Conservation (phyloP, 2,329 filamentous ascomycete genomes). For the Aciculosporium take region DNA sequence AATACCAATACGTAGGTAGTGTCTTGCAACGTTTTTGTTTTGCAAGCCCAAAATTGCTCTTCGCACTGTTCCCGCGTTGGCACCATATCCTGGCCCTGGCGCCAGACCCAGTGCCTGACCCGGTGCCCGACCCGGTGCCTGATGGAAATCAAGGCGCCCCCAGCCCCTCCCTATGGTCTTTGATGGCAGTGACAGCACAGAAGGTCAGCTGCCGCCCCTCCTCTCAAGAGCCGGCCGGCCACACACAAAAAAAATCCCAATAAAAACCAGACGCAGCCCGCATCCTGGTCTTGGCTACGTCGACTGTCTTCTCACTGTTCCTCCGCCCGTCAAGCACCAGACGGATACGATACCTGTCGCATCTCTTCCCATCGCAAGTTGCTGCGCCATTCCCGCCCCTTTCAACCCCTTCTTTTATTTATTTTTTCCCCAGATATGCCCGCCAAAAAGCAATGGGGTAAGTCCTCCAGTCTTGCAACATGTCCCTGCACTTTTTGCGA, state of each 20-base stretch:
- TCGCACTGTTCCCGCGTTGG: too few relatives aligned
- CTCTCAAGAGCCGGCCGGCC: too few relatives aligned
- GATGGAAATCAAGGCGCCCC: background rate
- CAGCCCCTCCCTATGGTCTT: background rate
- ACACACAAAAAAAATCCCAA: constrained; percentile 1
- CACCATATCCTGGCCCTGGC: too few relatives aligned
- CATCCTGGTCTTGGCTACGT: background rate
- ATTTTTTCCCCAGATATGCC: constrained; percentile 17
- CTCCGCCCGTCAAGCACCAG: too few relatives aligned
- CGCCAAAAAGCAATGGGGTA: constrained; percentile 29
- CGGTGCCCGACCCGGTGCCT: too few relatives aligned
- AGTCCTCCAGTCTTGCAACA: constrained; percentile 10
- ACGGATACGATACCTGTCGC: too few relatives aligned
- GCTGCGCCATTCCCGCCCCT: background rate
- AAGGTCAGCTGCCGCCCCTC: too few relatives aligned
- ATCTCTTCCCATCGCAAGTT: background rate
- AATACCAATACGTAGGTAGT: too few relatives aligned
- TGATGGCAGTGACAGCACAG: too few relatives aligned
- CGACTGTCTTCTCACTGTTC: background rate
- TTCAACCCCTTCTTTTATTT: constrained; percentile 14
- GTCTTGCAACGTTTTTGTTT: too few relatives aligned
- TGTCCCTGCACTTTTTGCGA: constrained; percentile 3
- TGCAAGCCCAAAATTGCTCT: too few relatives aligned
- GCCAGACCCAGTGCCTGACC: background rate
- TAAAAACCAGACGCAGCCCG: background rate